phyloP scores from a whole-genome alignment of 768 basidiomycete species.

The Myochromella boudieri region DNA sequence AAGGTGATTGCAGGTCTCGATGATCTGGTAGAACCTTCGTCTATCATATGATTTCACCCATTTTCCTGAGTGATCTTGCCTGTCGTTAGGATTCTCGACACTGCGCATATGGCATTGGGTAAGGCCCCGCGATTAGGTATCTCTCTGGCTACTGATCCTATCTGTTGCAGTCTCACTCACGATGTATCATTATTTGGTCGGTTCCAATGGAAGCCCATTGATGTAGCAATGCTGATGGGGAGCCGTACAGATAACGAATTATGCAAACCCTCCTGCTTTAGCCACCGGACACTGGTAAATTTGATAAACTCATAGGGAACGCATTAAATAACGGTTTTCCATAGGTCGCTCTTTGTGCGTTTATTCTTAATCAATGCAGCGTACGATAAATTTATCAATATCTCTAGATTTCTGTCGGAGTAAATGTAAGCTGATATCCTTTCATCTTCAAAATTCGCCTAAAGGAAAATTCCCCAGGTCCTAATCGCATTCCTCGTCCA shows the following conservation, averaged over 20 bases:
- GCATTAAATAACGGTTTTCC: not conserved
- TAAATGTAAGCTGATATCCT: slow-evolving; percentile 21
- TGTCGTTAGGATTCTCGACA: slow-evolving; percentile 26
- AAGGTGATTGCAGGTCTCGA: slow-evolving; percentile 21
- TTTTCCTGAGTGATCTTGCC: not conserved
- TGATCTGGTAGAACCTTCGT: slow-evolving; percentile 24
- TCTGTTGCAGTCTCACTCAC: slow-evolving; percentile 24
- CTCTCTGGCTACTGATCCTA: not conserved
- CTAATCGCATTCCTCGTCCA: slow-evolving; percentile 32
- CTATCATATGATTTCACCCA: not conserved
- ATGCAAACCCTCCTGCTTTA: slow-evolving; percentile 31
- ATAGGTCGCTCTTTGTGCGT: slow-evolving; percentile 37
- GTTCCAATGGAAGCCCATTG: no score
- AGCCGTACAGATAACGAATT: slow-evolving; percentile 38
- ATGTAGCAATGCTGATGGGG: no score
- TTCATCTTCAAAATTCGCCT: not conserved
- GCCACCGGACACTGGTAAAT: slow-evolving; percentile 35
- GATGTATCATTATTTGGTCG: slow-evolving; percentile 39
- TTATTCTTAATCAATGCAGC: not conserved
- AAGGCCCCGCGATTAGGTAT: not conserved
- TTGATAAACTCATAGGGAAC: not conserved
- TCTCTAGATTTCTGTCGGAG: slow-evolving; percentile 23
- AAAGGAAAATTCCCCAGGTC: slow-evolving; percentile 10
- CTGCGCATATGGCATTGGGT: slow-evolving; percentile 30
- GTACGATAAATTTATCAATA: not conserved